These are phyloP conservation scores for Trypanosoma cruzi DNA, from an alignment of 208 protist species.

Conservation along the genomic window DNA sequence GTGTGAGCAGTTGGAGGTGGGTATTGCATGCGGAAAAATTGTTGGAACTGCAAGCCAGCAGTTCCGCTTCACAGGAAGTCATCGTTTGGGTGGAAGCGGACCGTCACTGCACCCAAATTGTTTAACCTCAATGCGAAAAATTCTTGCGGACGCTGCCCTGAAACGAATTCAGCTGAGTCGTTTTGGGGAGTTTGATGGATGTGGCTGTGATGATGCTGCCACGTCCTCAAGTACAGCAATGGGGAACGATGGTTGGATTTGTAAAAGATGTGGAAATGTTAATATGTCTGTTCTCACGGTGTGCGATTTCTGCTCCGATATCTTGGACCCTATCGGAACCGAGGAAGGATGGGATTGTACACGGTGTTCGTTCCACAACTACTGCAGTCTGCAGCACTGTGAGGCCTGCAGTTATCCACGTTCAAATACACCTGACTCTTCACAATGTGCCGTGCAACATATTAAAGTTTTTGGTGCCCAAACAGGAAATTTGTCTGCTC, in stretches of 20 bases:
- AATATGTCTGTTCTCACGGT: background rate
- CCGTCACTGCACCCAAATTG: background rate
- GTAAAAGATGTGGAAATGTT: constrained; percentile 14
- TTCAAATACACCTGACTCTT: background rate
- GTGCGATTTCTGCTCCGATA: constrained; percentile 28
- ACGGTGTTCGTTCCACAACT: constrained; percentile 42
- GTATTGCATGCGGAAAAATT: constrained; percentile 36
- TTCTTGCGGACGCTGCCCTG: constrained; percentile 25
- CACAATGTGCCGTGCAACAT: constrained; percentile 3
- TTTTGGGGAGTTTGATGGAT: constrained; percentile 4
- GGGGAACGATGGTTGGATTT: constrained; percentile 8
- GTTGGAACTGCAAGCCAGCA: constrained; percentile 7
- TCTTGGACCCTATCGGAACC: background rate
- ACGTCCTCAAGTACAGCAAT: background rate
- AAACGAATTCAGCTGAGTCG: constrained; percentile 3
- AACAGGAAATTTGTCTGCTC: constrained; percentile 4
- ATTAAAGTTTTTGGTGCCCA: background rate
- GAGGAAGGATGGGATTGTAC: constrained; percentile 38
- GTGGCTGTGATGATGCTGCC: background rate
- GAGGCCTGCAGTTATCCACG: constrained; percentile 20
- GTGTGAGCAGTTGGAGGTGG: constrained; percentile 67
- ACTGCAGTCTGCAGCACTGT: constrained; percentile 17
- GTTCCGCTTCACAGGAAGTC: background rate
- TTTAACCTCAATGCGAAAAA: background rate
- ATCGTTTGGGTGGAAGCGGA: constrained; percentile 21